Evolutionary conservation across 305 asterid species (phyloP).

Genomic region (Fraxinus latifolia): DNA sequence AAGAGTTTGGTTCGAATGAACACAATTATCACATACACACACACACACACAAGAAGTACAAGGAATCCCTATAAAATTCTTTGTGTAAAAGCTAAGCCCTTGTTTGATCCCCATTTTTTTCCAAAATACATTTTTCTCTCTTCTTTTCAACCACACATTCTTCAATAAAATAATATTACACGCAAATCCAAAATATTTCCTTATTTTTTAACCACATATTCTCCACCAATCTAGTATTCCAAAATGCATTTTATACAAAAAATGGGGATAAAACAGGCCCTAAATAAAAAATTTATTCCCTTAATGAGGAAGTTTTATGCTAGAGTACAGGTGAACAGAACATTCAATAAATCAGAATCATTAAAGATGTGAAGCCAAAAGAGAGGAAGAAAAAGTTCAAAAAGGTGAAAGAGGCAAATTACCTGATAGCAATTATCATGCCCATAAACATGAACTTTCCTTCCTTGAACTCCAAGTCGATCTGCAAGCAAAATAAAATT

Average conservation of each 20-base stretch:
- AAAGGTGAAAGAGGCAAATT: slow-evolving; percentile 8
- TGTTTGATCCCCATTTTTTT: background rate
- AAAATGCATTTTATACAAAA: no score
- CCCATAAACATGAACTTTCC: slow-evolving; percentile 62
- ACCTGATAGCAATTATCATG: slow-evolving; percentile 62
- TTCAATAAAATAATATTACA: background rate
- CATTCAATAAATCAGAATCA: background rate
- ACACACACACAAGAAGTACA: background rate
- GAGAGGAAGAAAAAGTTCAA: background rate
- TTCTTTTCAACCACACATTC: background rate
- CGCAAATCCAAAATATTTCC: background rate
- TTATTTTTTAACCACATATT: background rate
- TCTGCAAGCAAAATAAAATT: slow-evolving; percentile 44
- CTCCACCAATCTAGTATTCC: background rate
- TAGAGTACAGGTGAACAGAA: background rate
- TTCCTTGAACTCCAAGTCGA: slow-evolving; percentile 88
- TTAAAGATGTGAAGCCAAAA: background rate
- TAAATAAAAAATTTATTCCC: background rate
- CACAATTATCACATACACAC: background rate
- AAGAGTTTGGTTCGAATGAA: background rate
- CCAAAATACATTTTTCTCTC: background rate
- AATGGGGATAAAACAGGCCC: background rate
- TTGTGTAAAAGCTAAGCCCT: background rate
- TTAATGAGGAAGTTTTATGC: background rate
- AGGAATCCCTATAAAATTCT: background rate